Evolutionary conservation across 208 protist genomes (phyloP).

Genomic region (Trypanosoma theileri): DNA sequence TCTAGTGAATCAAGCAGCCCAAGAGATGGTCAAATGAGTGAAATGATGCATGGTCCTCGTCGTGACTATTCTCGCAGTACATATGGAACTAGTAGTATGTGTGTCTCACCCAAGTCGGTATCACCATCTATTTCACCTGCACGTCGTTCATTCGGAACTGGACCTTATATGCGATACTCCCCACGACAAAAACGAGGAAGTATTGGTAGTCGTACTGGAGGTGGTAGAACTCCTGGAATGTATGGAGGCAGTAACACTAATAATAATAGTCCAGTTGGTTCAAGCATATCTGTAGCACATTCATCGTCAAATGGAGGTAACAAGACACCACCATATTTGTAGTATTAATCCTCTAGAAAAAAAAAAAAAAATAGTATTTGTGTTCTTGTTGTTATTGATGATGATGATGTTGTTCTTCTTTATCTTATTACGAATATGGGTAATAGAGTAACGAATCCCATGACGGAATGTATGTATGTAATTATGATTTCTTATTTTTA

Average conservation of each 20-base stretch:
- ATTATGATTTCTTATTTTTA: too few relatives aligned
- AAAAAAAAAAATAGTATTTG: neutral
- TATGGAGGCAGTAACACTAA: neutral
- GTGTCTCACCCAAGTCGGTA: neutral
- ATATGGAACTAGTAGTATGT: neutral
- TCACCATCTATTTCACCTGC: conserved; percentile 18
- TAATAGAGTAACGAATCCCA: too few relatives aligned
- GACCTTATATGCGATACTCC: neutral
- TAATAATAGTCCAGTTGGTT: conserved; percentile 15
- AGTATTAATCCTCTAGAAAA: neutral
- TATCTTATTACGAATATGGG: too few relatives aligned
- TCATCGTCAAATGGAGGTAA: conserved; percentile 11
- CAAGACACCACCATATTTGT: conserved; percentile 6
- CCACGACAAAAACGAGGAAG: neutral
- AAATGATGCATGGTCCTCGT: neutral
- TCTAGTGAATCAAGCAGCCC: conserved; percentile 7
- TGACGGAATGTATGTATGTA: too few relatives aligned
- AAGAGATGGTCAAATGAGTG: neutral
- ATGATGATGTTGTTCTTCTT: too few relatives aligned
- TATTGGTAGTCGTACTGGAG: neutral
- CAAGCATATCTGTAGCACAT: conserved; percentile 1
- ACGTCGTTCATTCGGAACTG: neutral
- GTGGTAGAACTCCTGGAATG: neutral
- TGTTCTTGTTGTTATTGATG: neutral
- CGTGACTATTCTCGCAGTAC: conserved; percentile 6